Evolutionary conservation across 768 basidiomycete species (phyloP).

Genomic region (Boletellus emodensis): DNA sequence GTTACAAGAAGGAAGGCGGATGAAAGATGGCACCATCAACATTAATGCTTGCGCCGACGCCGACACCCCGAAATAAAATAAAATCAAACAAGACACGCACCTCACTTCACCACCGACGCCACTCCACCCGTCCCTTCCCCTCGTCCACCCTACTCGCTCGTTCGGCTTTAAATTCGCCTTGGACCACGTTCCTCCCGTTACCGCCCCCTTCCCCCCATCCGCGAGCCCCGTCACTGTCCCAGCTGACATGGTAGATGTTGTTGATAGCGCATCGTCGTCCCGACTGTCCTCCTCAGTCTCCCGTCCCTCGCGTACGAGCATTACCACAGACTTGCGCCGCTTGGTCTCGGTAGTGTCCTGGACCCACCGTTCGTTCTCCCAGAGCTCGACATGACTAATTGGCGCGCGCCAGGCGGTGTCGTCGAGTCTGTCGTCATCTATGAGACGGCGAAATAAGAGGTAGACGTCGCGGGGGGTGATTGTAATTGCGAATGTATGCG

Average conservation of each 20-base stretch:
- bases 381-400: conserved; percentile 67
- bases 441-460: conserved; percentile 34
- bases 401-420: conserved; percentile 64
- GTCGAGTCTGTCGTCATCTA: conserved; percentile 64
- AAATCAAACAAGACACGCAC: conserved; percentile 34
- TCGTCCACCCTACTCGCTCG: conserved; percentile 67
- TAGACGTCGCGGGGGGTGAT: conserved; percentile 21
- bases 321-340: conserved; percentile 3
- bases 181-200: conserved; percentile 29
- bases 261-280: conserved; percentile 5
- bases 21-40: neutral
- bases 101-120: conserved; percentile 59
- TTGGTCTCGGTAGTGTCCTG: conserved; percentile 12
- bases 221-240: neutral
- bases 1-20: neutral
- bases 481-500: conserved; percentile 11
- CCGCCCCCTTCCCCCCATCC: neutral
- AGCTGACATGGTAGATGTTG: neutral
- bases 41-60: no score
- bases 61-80: no score
- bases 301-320: conserved; percentile 1
- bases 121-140: conserved; percentile 69
- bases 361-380: conserved; percentile 73
- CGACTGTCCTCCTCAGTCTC: conserved; percentile 7
- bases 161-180: conserved; percentile 34